These are phyloP conservation scores for Lenwebbia sp. DNA, from an alignment of 345 rosid genomes.

Conservation along the genomic window DNA sequence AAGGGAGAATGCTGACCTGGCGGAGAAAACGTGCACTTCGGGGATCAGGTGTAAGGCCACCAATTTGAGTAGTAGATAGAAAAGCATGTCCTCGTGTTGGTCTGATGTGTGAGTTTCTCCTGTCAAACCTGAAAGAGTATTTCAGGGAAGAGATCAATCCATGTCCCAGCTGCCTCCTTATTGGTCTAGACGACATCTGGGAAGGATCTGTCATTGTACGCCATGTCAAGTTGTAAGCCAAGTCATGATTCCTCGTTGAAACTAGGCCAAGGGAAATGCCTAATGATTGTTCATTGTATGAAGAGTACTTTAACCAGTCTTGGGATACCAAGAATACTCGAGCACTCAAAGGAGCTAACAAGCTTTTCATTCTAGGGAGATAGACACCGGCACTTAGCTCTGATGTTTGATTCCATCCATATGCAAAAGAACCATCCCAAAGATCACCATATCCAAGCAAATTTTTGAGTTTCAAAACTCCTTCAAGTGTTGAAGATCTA, in stretches of 20 bases:
- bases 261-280: slow-evolving; percentile 83
- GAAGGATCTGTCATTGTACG: slow-evolving; percentile 76
- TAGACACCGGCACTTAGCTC: slow-evolving; percentile 76
- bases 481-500: slow-evolving; percentile 77
- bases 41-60: slow-evolving; percentile 89
- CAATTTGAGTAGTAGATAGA: slow-evolving; percentile 59
- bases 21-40: slow-evolving; percentile 71
- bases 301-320: slow-evolving; percentile 79
- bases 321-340: slow-evolving; percentile 67
- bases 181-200: slow-evolving; percentile 39
- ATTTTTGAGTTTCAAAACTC: slow-evolving; percentile 68
- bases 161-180: slow-evolving; percentile 91
- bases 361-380: slow-evolving; percentile 60
- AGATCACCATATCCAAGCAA: slow-evolving; percentile 84
- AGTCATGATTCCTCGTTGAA: slow-evolving; percentile 57
- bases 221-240: slow-evolving; percentile 69
- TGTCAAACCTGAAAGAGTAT: slow-evolving; percentile 62
- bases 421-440: slow-evolving; percentile 80
- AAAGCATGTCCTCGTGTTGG: slow-evolving; percentile 86
- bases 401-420: slow-evolving; percentile 69
- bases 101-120: slow-evolving; percentile 65
- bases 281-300: slow-evolving; percentile 67
- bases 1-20: slow-evolving; percentile 39
- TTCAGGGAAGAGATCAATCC: slow-evolving; percentile 67
- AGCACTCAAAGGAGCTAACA: slow-evolving; percentile 51